Conservation (phyloP, 306 rosid genomes). For the Quercus parvula region DNA sequence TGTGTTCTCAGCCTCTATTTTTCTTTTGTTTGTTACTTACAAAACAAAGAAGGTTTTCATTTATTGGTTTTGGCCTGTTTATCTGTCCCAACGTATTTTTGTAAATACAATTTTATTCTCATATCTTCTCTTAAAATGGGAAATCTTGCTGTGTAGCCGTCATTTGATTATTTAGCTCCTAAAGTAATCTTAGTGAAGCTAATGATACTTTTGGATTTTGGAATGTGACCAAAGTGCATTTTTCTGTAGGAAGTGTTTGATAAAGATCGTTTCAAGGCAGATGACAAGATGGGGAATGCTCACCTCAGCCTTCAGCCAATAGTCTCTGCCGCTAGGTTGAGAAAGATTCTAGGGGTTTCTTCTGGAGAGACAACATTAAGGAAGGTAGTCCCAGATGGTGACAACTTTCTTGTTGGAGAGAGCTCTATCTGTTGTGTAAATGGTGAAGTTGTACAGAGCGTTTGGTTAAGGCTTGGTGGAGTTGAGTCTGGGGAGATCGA, state of each 20-base stretch:
- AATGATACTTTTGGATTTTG: neutral
- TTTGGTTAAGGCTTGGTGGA: slow-evolving; percentile 85
- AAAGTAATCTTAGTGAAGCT: neutral
- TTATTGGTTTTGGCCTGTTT: neutral
- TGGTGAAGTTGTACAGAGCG: slow-evolving; percentile 76
- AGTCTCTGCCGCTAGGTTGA: slow-evolving; percentile 77
- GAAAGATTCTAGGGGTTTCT: slow-evolving; percentile 55
- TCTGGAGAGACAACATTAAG: slow-evolving; percentile 68
- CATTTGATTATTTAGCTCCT: neutral
- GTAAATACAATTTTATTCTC: neutral
- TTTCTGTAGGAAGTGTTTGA: slow-evolving; percentile 82
- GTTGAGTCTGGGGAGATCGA: slow-evolving; percentile 93
- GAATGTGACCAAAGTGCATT: slow-evolving; percentile 1
- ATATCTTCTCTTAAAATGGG: neutral
- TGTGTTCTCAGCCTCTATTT: neutral
- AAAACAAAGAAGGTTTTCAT: neutral
- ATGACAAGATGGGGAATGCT: slow-evolving; percentile 97
- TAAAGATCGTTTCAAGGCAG: slow-evolving; percentile 85
- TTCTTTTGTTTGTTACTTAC: neutral
- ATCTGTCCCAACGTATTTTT: neutral
- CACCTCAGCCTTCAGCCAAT: slow-evolving; percentile 81
- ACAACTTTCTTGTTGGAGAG: slow-evolving; percentile 80
- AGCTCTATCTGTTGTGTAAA: slow-evolving; percentile 72
- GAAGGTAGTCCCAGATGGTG: slow-evolving; percentile 70
- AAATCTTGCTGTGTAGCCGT: neutral